Evolutionary conservation across 495 filamentous ascomycete genomes (phyloP).

Genomic region (Aspergillus baeticus): DNA sequence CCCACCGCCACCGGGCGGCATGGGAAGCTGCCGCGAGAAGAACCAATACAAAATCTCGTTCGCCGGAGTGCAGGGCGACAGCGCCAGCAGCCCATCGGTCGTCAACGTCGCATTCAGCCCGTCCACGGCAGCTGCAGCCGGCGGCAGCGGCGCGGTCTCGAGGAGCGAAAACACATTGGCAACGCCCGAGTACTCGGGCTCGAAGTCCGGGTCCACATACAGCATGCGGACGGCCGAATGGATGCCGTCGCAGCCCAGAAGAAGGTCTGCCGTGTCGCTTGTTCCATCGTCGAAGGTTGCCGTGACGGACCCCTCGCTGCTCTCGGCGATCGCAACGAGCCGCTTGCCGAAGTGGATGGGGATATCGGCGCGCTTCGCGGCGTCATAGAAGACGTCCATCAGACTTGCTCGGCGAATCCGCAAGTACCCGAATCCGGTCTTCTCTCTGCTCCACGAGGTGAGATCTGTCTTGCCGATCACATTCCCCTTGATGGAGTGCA

Average conservation of each 20-base stretch:
- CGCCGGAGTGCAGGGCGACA: no score
- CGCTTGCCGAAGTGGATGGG: constrained; percentile 23
- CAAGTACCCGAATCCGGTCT: constrained; percentile 35
- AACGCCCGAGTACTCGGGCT: no score
- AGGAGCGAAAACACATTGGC: no score
- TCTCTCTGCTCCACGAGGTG: constrained; percentile 17
- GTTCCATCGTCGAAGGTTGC: constrained; percentile 31
- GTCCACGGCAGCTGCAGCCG: no score
- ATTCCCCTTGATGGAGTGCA: constrained; percentile 31
- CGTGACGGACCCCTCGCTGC: constrained; percentile 9
- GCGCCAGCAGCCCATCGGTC: no score
- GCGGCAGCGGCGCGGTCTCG: no score
- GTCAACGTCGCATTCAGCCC: no score
- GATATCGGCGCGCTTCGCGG: constrained; percentile 21
- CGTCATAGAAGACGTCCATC: constrained; percentile 26
- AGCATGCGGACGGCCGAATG: no score
- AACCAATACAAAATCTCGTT: no score
- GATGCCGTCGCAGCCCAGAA: constrained; percentile 57
- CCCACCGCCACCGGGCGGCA: no score
- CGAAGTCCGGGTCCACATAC: no score
- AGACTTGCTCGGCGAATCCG: constrained; percentile 32
- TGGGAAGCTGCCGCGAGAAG: no score
- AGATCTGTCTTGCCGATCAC: constrained; percentile 20
- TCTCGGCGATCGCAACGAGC: constrained; percentile 19
- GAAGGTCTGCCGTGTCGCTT: constrained; percentile 40